Conservation (phyloP, 441 rosid species). For the Populus hybrid region DNA sequence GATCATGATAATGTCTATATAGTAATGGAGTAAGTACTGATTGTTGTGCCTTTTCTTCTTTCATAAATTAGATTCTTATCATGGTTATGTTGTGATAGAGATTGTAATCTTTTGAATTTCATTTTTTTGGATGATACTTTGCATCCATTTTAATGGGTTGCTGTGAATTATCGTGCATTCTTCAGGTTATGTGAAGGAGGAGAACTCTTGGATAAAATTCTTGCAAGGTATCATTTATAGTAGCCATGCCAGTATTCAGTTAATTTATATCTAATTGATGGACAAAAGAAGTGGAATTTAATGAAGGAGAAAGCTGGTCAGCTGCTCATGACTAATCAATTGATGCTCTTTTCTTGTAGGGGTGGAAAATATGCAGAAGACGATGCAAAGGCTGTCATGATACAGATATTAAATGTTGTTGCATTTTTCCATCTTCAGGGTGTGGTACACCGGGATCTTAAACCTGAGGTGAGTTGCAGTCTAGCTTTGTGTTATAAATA, state of each 20-base stretch:
- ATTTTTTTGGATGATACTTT: not conserved
- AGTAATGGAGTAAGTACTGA: constrained; percentile 87
- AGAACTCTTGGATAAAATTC: constrained; percentile 96
- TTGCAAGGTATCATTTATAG: constrained; percentile 57
- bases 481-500: not conserved
- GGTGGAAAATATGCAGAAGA: constrained; percentile 98
- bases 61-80: not conserved
- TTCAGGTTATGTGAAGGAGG: constrained; percentile 98
- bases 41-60: not conserved
- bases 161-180: not conserved
- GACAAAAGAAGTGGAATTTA: not conserved
- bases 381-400: constrained; percentile 84
- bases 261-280: not conserved
- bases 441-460: too few species aligned
- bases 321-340: not conserved
- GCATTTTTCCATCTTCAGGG: constrained; percentile 45
- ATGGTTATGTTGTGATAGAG: not conserved
- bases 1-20: constrained; percentile 86
- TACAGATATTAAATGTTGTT: constrained; percentile 84
- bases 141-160: not conserved
- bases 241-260: not conserved
- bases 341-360: constrained; percentile 43
- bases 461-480: constrained; percentile 76
- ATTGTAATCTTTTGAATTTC: not conserved
- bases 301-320: not conserved